Conservation (phyloP, 139 green algal genomes). For the Pseudopediastrum boryanum region DNA sequence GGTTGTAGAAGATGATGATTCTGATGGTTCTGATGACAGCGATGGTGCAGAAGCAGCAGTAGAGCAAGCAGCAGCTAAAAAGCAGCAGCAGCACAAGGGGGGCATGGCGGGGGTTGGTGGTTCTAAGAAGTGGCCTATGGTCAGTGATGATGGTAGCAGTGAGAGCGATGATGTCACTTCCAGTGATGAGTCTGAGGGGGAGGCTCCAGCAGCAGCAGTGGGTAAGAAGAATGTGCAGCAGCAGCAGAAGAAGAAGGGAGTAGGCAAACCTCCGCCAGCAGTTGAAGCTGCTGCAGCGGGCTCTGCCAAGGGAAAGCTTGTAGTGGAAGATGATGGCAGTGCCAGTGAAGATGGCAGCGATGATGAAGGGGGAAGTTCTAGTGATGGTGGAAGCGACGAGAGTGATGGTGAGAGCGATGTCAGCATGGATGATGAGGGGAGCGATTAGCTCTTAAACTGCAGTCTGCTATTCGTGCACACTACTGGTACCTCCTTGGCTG, state of each 20-base stretch:
- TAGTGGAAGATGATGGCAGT: too few relatives aligned
- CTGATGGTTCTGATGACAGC: not conserved
- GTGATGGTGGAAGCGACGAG: conserved; percentile 38
- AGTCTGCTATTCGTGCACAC: too few relatives aligned
- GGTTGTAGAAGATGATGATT: too few relatives aligned
- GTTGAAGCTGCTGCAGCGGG: too few relatives aligned
- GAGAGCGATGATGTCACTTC: not conserved
- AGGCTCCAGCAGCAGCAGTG: conserved; percentile 3
- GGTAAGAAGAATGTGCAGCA: too few relatives aligned
- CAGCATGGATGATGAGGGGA: conserved; percentile 3
- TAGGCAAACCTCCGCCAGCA: not conserved
- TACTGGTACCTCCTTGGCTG: too few relatives aligned
- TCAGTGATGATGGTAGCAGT: too few relatives aligned
- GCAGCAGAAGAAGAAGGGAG: too few relatives aligned
- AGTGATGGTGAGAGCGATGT: conserved; percentile 36
- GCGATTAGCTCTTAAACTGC: too few relatives aligned
- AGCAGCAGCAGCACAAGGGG: not conserved
- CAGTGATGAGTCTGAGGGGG: not conserved
- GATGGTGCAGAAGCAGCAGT: not conserved
- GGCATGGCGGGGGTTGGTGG: not conserved
- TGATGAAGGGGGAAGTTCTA: not conserved
- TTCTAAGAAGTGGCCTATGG: too few relatives aligned
- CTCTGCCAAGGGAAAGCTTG: too few relatives aligned
- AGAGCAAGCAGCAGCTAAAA: conserved; percentile 11
- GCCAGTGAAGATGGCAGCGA: not conserved